Evolutionary conservation across 2,329 filamentous ascomycete genomes (phyloP).

Genomic region (Ramularia collo-cygni): DNA sequence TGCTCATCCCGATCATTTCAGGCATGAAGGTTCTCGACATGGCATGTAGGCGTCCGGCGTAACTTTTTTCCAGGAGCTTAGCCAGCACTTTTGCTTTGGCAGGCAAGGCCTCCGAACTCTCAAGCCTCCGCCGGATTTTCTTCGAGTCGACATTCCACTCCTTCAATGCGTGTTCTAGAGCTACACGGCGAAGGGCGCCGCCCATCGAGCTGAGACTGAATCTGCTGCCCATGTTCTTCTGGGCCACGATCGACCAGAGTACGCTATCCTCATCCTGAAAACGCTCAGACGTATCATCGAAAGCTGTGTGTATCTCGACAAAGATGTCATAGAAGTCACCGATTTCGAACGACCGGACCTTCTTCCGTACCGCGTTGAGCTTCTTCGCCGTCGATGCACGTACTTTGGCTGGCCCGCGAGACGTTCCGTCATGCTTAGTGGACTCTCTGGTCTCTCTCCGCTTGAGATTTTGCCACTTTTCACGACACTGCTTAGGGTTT

Average conservation of each 20-base stretch:
- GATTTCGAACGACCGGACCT: slow-evolving; percentile 31
- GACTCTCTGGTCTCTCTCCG: slow-evolving; percentile 25
- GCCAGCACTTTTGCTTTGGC: slow-evolving; percentile 15
- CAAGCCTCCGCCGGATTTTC: slow-evolving; percentile 15
- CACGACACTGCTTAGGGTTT: slow-evolving; percentile 59
- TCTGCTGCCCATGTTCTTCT: slow-evolving; percentile 21
- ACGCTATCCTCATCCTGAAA: slow-evolving; percentile 29
- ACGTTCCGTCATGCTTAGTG: background rate
- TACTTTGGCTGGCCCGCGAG: background rate
- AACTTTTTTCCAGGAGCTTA: slow-evolving; percentile 13
- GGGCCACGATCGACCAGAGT: slow-evolving; percentile 29
- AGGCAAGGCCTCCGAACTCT: slow-evolving; percentile 11
- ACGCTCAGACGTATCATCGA: slow-evolving; percentile 17
- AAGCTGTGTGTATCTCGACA: slow-evolving; percentile 28
- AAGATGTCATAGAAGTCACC: slow-evolving; percentile 38
- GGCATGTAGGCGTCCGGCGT: slow-evolving; percentile 5
- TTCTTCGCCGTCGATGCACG: slow-evolving; percentile 1
- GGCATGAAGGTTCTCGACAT: slow-evolving; percentile 14
- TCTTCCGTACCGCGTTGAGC: slow-evolving; percentile 14
- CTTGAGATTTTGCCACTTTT: slow-evolving; percentile 56
- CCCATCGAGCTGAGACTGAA: slow-evolving; percentile 14
- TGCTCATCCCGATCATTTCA: slow-evolving; percentile 14
- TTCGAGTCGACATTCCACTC: slow-evolving; percentile 13
- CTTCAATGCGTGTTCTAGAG: slow-evolving; percentile 24
- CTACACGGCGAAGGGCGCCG: slow-evolving; percentile 22